Percentiles rank a stretch among this genome's conserved stretches.
Conservation (phyloP, 2,329 filamentous ascomycete genomes). For the Dothistroma septosporum region DNA sequence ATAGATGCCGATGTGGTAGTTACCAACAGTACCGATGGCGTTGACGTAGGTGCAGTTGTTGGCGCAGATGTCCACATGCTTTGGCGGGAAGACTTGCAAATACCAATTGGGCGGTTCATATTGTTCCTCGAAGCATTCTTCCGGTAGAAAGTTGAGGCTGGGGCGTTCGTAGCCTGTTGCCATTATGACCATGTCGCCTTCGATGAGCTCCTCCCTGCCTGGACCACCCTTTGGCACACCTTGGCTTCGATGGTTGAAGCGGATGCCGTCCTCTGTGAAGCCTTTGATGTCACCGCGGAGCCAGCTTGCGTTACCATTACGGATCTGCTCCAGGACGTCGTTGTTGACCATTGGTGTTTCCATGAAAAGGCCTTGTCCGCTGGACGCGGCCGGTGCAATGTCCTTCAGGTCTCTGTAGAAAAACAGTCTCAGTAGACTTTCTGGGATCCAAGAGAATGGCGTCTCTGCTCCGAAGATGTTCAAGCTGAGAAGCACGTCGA, state of each 20-base stretch:
- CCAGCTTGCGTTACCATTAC: slow-evolving; percentile 69
- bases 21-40: slow-evolving; percentile 76
- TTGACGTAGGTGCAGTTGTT: slow-evolving; percentile 82
- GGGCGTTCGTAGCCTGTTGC: slow-evolving; percentile 79
- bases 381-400: slow-evolving; percentile 56
- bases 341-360: slow-evolving; percentile 83
- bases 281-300: slow-evolving; percentile 72
- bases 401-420: slow-evolving; percentile 80
- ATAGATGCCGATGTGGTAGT: slow-evolving; percentile 88
- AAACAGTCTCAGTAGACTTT: slow-evolving; percentile 67
- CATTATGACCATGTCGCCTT: slow-evolving; percentile 74
- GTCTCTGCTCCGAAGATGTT: slow-evolving; percentile 73
- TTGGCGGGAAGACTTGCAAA: slow-evolving; percentile 76
- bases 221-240: slow-evolving; percentile 74
- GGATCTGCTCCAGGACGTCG: slow-evolving; percentile 71
- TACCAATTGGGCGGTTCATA: slow-evolving; percentile 85
- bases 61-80: slow-evolving; percentile 67
- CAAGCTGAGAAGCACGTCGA: slow-evolving; percentile 68
- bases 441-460: slow-evolving; percentile 70
- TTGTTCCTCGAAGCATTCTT: slow-evolving; percentile 66
- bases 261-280: slow-evolving; percentile 58
- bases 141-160: slow-evolving; percentile 66
- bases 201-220: slow-evolving; percentile 61
- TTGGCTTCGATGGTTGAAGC: slow-evolving; percentile 66
- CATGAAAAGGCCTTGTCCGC: slow-evolving; percentile 68